Conservation (phyloP, 2,329 filamentous ascomycete genomes). For the Neobulgaria alba region DNA sequence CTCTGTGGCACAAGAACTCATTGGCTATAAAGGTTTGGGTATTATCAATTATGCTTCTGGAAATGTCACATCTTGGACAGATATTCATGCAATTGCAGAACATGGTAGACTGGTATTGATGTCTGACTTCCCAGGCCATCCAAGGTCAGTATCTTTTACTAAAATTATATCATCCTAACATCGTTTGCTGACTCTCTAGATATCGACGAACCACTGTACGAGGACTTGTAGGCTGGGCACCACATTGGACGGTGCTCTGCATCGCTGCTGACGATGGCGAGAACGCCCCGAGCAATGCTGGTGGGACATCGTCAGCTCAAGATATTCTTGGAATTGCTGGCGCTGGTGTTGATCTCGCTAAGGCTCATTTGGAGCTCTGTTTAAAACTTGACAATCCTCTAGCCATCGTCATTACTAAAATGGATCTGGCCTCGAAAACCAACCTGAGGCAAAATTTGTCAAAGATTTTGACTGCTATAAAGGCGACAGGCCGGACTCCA, state of each 20-base stretch:
- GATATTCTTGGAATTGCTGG: slow-evolving; percentile 43
- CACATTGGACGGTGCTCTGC: slow-evolving; percentile 87
- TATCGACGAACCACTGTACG: slow-evolving; percentile 84
- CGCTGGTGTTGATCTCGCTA: slow-evolving; percentile 60
- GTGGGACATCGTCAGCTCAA: slow-evolving; percentile 39
- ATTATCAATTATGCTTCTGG: slow-evolving; percentile 79
- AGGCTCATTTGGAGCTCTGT: slow-evolving; percentile 77
- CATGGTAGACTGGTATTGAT: slow-evolving; percentile 74
- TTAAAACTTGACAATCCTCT: slow-evolving; percentile 71
- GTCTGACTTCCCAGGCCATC: slow-evolving; percentile 76
- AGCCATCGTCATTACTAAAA: slow-evolving; percentile 79
- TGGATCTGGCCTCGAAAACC: slow-evolving; percentile 71
- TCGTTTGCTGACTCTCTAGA: background rate
- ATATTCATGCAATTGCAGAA: slow-evolving; percentile 76
- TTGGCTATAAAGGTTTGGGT: slow-evolving; percentile 62
- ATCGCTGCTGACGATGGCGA: slow-evolving; percentile 71
- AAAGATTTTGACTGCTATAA: slow-evolving; percentile 68
- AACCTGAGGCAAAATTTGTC: slow-evolving; percentile 62
- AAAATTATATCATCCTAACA: background rate
- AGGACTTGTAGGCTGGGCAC: slow-evolving; percentile 89
- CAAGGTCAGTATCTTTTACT: background rate
- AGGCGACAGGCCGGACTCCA: slow-evolving; percentile 64
- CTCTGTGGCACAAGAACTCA: slow-evolving; percentile 85
- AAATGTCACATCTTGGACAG: slow-evolving; percentile 87
- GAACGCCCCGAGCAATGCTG: slow-evolving; percentile 23